These are phyloP conservation scores for Calocera cornea DNA, from an alignment of 768 basidiomycete genomes.

Conservation along the genomic window DNA sequence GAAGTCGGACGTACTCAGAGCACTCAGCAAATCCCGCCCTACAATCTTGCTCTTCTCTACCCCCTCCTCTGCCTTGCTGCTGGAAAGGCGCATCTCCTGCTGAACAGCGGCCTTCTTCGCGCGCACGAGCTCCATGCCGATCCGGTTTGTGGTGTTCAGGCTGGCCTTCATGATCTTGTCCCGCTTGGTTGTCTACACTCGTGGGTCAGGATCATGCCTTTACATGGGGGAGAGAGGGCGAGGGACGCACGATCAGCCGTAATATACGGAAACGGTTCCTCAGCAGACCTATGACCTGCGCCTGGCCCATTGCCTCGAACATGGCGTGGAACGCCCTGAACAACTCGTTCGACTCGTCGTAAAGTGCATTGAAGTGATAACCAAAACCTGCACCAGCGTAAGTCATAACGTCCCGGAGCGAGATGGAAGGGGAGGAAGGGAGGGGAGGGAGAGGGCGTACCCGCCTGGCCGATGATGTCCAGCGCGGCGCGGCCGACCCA, in stretches of 20 bases:
- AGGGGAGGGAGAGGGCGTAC: constrained; percentile 4
- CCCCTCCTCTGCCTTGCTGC: too few relatives aligned
- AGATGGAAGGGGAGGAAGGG: background rate
- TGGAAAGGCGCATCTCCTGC: background rate
- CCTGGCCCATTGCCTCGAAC: background rate
- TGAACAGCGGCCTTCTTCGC: background rate
- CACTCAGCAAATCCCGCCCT: background rate
- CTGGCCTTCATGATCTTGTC: background rate
- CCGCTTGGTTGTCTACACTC: background rate
- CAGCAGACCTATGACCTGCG: background rate
- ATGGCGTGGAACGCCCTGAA: background rate
- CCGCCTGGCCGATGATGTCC: constrained; percentile 14
- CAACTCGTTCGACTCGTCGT: background rate
- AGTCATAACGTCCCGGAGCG: background rate
- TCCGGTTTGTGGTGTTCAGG: background rate
- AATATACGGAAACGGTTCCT: background rate
- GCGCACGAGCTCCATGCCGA: background rate
- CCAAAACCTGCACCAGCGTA: background rate
- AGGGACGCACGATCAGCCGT: background rate
- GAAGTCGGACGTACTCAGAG: background rate
- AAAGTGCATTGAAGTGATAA: background rate
- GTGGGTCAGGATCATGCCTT: background rate
- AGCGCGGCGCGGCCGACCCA: background rate
- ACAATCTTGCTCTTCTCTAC: constrained; percentile 4
- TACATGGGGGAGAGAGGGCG: background rate